phyloP scores from a whole-genome alignment of 2,329 filamentous ascomycete genomes.

The Cladosporium colombiae region DNA sequence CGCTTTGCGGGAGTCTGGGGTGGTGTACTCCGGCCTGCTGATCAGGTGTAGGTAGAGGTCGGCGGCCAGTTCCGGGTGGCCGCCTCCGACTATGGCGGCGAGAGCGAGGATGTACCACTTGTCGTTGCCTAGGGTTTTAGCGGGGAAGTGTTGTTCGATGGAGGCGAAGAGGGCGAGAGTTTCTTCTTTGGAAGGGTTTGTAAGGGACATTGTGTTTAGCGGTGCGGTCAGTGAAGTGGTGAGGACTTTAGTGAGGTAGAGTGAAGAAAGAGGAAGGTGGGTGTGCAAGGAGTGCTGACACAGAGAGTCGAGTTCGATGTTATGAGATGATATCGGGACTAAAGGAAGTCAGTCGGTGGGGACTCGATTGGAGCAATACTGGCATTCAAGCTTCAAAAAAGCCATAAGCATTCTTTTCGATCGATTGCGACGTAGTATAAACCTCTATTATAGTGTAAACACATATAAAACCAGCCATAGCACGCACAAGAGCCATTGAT shows the following conservation, averaged over 20 bases:
- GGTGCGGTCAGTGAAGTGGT: neutral
- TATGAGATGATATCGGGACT: neutral
- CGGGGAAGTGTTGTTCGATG: conserved; percentile 48
- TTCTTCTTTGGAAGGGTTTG: conserved; percentile 13
- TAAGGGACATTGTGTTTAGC: conserved; percentile 6
- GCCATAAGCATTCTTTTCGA: neutral
- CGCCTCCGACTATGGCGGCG: conserved; percentile 52
- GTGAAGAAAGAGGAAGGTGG: neutral
- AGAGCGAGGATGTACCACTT: conserved; percentile 51
- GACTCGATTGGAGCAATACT: neutral
- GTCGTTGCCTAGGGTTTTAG: conserved; percentile 43
- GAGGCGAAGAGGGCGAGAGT: conserved; percentile 40
- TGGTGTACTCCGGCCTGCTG: conserved; percentile 48
- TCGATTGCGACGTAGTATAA: neutral
- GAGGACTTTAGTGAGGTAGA: neutral
- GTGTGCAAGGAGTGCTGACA: neutral
- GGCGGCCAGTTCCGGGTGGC: conserved; percentile 53
- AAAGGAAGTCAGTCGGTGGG: neutral
- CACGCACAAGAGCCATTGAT: neutral
- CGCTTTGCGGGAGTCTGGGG: conserved; percentile 46
- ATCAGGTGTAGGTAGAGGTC: conserved; percentile 60
- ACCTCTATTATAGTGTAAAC: neutral
- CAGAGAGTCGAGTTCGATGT: neutral
- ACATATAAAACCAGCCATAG: neutral
- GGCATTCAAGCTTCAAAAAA: neutral